Evolutionary conservation across 1,139 yeast species (phyloP), one percentile per base, ranked within the genome.

Genomic region (Lodderomyces orthopsilosis): DNA sequence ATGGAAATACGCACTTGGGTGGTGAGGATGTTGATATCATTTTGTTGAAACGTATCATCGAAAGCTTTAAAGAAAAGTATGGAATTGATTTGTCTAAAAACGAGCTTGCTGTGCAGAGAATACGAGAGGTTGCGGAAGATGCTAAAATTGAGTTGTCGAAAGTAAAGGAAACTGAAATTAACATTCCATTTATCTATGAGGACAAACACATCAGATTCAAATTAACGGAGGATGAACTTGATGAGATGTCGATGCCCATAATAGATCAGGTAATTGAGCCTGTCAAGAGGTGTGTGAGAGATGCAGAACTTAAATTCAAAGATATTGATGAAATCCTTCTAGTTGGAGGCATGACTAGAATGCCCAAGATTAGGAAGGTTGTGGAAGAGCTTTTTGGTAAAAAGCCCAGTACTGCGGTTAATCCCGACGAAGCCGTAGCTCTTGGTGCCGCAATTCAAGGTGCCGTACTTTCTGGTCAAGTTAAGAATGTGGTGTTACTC

Each of bases 391-490:
- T 79, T n/a, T 84, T 85, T 57, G 67, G 69, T 6, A 80, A 74
- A 52, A 62, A 67, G 42, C 88, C 90, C 17, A 83, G 78, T 49
- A 77, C 83, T 2, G 74, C 77, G 1, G 85, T 85, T 2, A 85
- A 85, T 53, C 94, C 94, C 1, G 94, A 85, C 59, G 94, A 85
- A 60, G 91, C 93, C 0, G 94, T 85, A 13, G 93, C 93, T 1
- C 60, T 85, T 37, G 94, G 94, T 45, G 94, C 94, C 4, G 93
- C 93, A 2, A 85, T 85, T 47, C 94, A 85, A 62, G 93, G 90
- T 19, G 91, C 89, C 21, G 81, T 85, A 5, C 64, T 85, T 27
- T 79, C 88, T 1, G 93, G 93, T 3, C 84, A 82, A 48, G 68
- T 76, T 28, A 80, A 77, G 56, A 81, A 85, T 58, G 93, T 85